Conservation (phyloP, 768 basidiomycete species). For the Naematelia encephala region DNA sequence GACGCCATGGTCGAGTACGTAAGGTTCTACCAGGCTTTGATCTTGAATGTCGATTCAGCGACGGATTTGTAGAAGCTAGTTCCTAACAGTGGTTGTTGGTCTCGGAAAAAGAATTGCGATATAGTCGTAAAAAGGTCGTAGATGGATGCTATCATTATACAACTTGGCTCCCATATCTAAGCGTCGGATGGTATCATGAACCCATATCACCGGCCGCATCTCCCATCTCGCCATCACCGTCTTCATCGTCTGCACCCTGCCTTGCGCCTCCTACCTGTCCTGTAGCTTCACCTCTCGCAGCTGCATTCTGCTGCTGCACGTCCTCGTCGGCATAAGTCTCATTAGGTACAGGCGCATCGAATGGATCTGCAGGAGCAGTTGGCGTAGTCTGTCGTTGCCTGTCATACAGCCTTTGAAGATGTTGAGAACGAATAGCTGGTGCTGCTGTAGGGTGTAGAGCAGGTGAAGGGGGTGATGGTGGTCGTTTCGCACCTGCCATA, state of each 20-base stretch:
- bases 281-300: neutral
- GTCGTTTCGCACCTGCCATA: slow-evolving; percentile 47
- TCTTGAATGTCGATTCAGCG: slow-evolving; percentile 33
- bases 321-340: slow-evolving; percentile 36
- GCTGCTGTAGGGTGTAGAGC: slow-evolving; percentile 20
- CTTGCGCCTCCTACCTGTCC: neutral
- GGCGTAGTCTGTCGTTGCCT: slow-evolving; percentile 32
- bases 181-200: neutral
- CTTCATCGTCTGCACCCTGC: neutral
- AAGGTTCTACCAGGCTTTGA: slow-evolving; percentile 42
- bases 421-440: slow-evolving; percentile 28
- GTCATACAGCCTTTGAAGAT: slow-evolving; percentile 27
- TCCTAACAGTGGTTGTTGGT: too few relatives aligned
- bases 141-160: neutral
- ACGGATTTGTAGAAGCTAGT: slow-evolving; percentile 19
- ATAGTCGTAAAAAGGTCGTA: too few relatives aligned
- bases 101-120: too few relatives aligned
- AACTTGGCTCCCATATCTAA: neutral
- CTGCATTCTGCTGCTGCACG: neutral
- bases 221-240: neutral
- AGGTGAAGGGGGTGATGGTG: slow-evolving; percentile 45
- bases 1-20: slow-evolving; percentile 38
- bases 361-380: slow-evolving; percentile 24
- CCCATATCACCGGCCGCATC: neutral
- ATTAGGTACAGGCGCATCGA: slow-evolving; percentile 45